Evolutionary conservation across 768 basidiomycete species (phyloP).

Genomic region (Gymnopilus dilepis): DNA sequence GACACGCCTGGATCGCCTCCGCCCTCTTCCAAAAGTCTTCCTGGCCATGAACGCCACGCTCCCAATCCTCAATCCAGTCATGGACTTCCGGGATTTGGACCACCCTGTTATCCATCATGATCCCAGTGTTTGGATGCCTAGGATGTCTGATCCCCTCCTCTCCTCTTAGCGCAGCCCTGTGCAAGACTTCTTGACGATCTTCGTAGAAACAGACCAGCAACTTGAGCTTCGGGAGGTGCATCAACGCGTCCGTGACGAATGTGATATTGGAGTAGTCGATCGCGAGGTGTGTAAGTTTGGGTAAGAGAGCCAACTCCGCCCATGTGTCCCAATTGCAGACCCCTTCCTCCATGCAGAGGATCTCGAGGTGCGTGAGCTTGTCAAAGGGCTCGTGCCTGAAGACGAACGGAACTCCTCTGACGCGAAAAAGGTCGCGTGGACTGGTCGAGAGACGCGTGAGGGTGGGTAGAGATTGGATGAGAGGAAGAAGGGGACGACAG

Average conservation of each 20-base stretch:
- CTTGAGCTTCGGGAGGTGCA: not conserved
- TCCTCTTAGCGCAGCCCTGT: not conserved
- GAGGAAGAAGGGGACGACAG: not conserved
- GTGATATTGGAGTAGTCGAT: not conserved
- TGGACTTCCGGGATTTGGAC: not conserved
- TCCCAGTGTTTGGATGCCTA: not conserved
- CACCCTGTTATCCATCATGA: not conserved
- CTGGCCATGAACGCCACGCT: not conserved
- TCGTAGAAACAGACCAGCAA: not conserved
- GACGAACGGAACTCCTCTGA: not conserved
- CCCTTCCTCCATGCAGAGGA: not conserved
- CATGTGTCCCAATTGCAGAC: not conserved
- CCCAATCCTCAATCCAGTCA: not conserved
- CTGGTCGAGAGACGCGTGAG: not conserved
- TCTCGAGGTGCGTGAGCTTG: not conserved
- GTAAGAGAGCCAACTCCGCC: not conserved
- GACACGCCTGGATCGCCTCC: not conserved
- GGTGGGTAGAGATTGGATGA: not conserved
- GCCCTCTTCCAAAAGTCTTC: not conserved
- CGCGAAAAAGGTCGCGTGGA: not conserved
- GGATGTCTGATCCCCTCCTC: not conserved
- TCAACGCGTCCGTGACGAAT: not conserved
- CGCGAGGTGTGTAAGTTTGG: not conserved
- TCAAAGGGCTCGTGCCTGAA: not conserved
- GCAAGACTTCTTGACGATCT: not conserved